A percentile compares a stretch with the other conserved stretches of the same genome.
phyloP scores from a whole-genome alignment of 352 stramenopile species.

The Phytophthora cajani region DNA sequence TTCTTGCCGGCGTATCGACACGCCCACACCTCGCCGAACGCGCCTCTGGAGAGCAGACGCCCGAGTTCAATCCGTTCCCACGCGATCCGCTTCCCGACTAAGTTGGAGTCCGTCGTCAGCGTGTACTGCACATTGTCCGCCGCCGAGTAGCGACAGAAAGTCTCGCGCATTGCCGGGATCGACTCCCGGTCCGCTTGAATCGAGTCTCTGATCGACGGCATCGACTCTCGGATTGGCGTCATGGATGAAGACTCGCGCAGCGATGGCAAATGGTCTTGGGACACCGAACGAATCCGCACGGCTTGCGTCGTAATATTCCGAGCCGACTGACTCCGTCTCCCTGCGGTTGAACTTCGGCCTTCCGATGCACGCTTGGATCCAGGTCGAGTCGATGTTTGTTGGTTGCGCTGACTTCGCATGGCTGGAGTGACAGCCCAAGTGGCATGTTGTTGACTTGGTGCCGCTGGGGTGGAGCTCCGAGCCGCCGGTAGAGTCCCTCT shows the following conservation, averaged over 20 bases:
- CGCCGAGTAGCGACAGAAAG: constrained; percentile 34
- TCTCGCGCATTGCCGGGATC: constrained; percentile 35
- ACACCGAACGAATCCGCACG: neutral
- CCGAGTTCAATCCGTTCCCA: constrained; percentile 54
- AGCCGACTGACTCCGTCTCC: constrained; percentile 13
- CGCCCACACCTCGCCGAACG: constrained; percentile 66
- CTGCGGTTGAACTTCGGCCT: constrained; percentile 4
- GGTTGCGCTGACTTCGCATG: neutral
- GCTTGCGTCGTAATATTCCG: constrained; percentile 3
- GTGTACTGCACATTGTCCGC: constrained; percentile 37
- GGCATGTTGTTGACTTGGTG: constrained; percentile 2
- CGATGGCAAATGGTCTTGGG: constrained; percentile 24
- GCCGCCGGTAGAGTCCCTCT: constrained; percentile 12
- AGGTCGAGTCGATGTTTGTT: neutral
- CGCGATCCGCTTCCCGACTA: constrained; percentile 42
- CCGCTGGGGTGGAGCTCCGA: constrained; percentile 7
- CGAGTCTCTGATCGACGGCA: constrained; percentile 31
- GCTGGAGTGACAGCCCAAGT: constrained; percentile 1
- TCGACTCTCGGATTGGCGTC: constrained; percentile 14
- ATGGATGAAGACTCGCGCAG: constrained; percentile 25
- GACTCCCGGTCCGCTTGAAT: constrained; percentile 33
- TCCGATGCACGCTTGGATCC: constrained; percentile 2
- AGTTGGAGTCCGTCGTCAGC: constrained; percentile 44
- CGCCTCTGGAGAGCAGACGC: constrained; percentile 44
- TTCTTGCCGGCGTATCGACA: constrained; percentile 44